Base-by-base conservation (phyloP, 768 basidiomycete genomes). In the Boletus tylopilopsis region DNA sequence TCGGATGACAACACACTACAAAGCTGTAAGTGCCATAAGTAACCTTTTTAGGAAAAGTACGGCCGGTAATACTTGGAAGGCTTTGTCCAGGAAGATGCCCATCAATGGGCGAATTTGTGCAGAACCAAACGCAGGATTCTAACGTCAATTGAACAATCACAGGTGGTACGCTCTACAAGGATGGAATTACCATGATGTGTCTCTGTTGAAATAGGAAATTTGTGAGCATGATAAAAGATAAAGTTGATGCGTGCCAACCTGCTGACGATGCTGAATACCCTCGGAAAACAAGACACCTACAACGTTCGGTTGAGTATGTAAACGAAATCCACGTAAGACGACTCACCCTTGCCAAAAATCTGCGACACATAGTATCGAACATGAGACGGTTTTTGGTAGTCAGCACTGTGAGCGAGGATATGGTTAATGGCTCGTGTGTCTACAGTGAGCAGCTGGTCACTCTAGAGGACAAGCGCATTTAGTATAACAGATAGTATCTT, bases 111-210 rank as follows among this genome's bases (percentile, higher is more conserved):
- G 70, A 36, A 85, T 74, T 56, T 84, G 81, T 1, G 75, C 66
- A 3, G 73, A 71, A 5, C 82, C 80, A 56, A 85, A 85, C 0
- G 82, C 82, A n/a, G 84, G 83, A 53, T 85, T 85, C 84, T n/a
- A n/a, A 33, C 8, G 23, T 19, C 10, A 9, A 10, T 21, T 38
- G 24, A 42, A 35, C 41, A 30, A 42, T n/a, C 9, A 29, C 4
- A 19, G 24, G 21, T 18, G 2, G 8, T 21, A 5, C 11, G 22
- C 10, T 33, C 10, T 3, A n/a, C 11, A 38, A 43, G 7, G 12
- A 18, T 9, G 2, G 32, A 23, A 13, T 29, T 23, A 68, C 68
- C 84, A 85, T 34, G 13, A 50, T 36, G 47, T 50, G 38, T 40
- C 62, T 53, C 57, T 59, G 23, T n/a, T 38, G n/a, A n/a, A n/a